phyloP scores from a whole-genome alignment of 2,329 filamentous ascomycete species.

The Colletotrichum australisinense region DNA sequence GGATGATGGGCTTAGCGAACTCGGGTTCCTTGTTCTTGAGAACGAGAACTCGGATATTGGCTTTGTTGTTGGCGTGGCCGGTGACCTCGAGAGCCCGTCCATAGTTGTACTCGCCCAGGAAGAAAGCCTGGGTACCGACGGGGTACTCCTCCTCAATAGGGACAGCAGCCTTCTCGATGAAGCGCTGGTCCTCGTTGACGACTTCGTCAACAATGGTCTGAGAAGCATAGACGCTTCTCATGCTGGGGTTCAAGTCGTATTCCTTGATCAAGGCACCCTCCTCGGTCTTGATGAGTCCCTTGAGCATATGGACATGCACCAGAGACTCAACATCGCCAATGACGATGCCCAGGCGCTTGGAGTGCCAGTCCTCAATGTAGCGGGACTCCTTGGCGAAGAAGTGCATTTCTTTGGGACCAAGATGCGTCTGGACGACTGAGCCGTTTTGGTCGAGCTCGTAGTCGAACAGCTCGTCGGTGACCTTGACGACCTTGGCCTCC shows the following conservation, averaged over 20 bases:
- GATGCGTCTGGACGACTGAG: slow-evolving; percentile 75
- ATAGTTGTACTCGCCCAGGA: slow-evolving; percentile 93
- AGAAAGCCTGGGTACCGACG: slow-evolving; percentile 84
- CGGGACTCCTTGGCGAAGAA: slow-evolving; percentile 87
- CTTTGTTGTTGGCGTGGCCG: slow-evolving; percentile 78
- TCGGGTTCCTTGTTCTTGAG: slow-evolving; percentile 81
- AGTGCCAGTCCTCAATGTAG: slow-evolving; percentile 87
- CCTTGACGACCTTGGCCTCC: slow-evolving; percentile 88
- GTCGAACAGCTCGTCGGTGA: slow-evolving; percentile 94
- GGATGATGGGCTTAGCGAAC: slow-evolving; percentile 81
- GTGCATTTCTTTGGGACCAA: slow-evolving; percentile 80
- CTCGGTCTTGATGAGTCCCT: slow-evolving; percentile 89
- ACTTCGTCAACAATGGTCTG: slow-evolving; percentile 93
- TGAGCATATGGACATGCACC: slow-evolving; percentile 93
- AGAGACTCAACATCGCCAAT: slow-evolving; percentile 90
- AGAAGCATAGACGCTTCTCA: slow-evolving; percentile 90
- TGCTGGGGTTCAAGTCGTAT: slow-evolving; percentile 85
- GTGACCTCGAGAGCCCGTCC: slow-evolving; percentile 89
- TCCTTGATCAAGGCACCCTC: slow-evolving; percentile 93
- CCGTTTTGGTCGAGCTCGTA: slow-evolving; percentile 78
- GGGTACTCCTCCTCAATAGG: slow-evolving; percentile 95
- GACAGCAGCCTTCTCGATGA: slow-evolving; percentile 88
- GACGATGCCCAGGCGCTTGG: slow-evolving; percentile 88
- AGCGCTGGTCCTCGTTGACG: slow-evolving; percentile 89
- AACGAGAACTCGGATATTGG: slow-evolving; percentile 81